Evolutionary conservation across 768 basidiomycete genomes (phyloP), one percentile per base, ranked within the genome.

Genomic region (Termitomyces sp.): DNA sequence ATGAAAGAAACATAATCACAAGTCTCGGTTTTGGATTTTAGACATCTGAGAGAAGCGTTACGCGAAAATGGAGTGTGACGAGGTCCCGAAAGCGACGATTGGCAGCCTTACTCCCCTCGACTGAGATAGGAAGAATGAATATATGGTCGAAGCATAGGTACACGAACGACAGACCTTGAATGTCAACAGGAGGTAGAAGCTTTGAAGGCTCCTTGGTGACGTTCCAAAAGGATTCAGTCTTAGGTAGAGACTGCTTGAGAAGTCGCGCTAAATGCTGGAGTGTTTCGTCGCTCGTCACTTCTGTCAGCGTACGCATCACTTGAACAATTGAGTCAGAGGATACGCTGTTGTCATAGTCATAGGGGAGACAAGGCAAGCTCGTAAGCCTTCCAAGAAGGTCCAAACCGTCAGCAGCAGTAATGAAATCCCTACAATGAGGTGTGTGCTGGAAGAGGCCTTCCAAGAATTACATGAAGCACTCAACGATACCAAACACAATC

Each of bases 361-460:
- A 91, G 0, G 97, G 95, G 32, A 95, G 77, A 69, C 91, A 95
- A 13, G 95, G 91, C 33, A 95, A 77, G 20, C 84, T 83, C 35
- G 95, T 87, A 44, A 98, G 77, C 63, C 83, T 81, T 63, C 93
- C 86, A 57, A 98, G 75, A 64, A 82, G 78, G 63, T 86, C 76
- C 43, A 98, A 79, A 50, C 92, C 85, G 66, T 95, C 83, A 5
- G 87, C 79, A 61, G 82, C 79, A 50, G 81, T 75, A 60, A 97
- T 84, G 70, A 98, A 98, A 65, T 98, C 96, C 63, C 86, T 86
- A 77, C 91, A 91, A 71, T 98, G 92, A 26, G 86, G 84, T 1
- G 86, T 80, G 68, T 96, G 95, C 66, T 95, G 94, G 76, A 98
- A 95, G 44, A 98, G 80, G 6, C 97, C 95, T 71, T 95, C 93